Evolutionary conservation across 2,329 filamentous ascomycete species (phyloP).

Genomic region (Coleophoma crateriformis): DNA sequence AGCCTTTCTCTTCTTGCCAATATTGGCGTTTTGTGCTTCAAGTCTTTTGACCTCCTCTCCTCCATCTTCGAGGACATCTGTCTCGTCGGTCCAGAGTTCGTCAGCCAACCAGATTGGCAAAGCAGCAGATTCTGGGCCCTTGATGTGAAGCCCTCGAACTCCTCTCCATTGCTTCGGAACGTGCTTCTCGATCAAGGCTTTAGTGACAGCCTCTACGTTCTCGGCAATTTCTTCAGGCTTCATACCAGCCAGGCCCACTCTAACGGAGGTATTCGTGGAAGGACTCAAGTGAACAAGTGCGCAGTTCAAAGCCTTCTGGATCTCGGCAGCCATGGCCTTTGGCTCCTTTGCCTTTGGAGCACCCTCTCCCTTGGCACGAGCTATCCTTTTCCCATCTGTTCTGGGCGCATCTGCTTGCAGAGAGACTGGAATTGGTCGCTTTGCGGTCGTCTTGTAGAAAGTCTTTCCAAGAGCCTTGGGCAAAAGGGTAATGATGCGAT

Average conservation of each 20-base stretch:
- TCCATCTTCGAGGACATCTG: conserved; percentile 59
- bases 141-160: conserved; percentile 80
- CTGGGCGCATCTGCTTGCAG: conserved; percentile 60
- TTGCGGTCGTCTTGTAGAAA: conserved; percentile 79
- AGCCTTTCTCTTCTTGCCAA: conserved; percentile 52
- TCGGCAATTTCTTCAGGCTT: conserved; percentile 69
- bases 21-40: conserved; percentile 31
- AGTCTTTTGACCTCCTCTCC: conserved; percentile 40
- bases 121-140: conserved; percentile 80
- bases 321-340: conserved; percentile 67
- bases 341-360: conserved; percentile 30
- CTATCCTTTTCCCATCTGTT: conserved; percentile 51
- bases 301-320: conserved; percentile 70
- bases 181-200: conserved; percentile 68
- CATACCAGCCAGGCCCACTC: conserved; percentile 72
- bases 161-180: conserved; percentile 86
- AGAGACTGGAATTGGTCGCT: conserved; percentile 80
- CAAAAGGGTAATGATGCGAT: conserved; percentile 71
- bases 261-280: conserved; percentile 73
- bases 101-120: conserved; percentile 93
- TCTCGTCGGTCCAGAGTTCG: conserved; percentile 81
- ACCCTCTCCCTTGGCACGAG: conserved; percentile 46
- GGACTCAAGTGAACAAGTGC: conserved; percentile 77
- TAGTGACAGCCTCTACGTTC: conserved; percentile 71
- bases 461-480: conserved; percentile 81